Base-by-base conservation (phyloP, 2,329 filamentous ascomycete species). In the Alternaria dauci region DNA sequence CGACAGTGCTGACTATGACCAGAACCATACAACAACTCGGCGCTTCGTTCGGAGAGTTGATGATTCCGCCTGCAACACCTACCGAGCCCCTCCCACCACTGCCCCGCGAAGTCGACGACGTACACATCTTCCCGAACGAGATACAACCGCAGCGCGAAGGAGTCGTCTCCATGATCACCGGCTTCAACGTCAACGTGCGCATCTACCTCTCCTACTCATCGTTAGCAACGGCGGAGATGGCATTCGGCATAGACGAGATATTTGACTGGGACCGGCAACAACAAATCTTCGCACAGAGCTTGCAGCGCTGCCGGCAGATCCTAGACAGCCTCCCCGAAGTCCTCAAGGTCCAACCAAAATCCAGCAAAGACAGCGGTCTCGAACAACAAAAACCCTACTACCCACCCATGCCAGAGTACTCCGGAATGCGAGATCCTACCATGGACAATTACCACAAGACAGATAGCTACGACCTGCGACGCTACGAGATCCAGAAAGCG, bases 401-500 rank as follows among this genome's bases (percentile, higher is more conserved):
- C 43, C 76, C 76, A 8, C 76, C 74, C 9, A 74, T 77, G 70
- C 78, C 78, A 8, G 76, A 75, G 50, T 77, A 75, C 55, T 57
- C 69, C 23, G 63, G 61, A 18, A 66, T 75, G 63, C 70, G 75
- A 58, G 75, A 75, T 56, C 69, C 69, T 26, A 55, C 56, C 12
- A 48, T 70, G 54, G 67, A 62, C 39, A 65, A 63, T 3, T 75
- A 73, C 42, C 70, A 68, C 39, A 64, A 56, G 11, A 18, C 66
- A 3, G 75, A 78, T 39, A 63, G 70, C 12, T 71, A 74, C 1
- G 80, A 81, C 59, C 72, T 80, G 39, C 78, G 81, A 6, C 77
- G 80, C 38, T 93, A 89, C 67, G 93, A 96, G 78, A 95, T 97
- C 30, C 93, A 96, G 76, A 96, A 96, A 75, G 91, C 92, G 7